Evolutionary conservation across 2,329 filamentous ascomycete genomes (phyloP).

Genomic region (Colletotrichum eleusines): DNA sequence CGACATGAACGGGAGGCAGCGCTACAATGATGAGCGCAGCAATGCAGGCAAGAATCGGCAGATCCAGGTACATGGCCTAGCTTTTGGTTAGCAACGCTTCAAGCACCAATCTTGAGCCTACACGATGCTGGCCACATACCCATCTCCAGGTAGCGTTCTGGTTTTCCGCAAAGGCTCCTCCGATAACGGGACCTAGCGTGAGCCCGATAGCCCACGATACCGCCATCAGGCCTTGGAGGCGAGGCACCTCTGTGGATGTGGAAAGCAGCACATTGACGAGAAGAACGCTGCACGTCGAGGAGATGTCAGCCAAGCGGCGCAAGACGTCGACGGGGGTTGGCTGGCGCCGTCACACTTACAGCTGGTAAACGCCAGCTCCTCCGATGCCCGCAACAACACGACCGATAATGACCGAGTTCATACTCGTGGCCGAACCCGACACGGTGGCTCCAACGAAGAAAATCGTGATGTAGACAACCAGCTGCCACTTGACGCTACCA

Average conservation of each 20-base stretch:
- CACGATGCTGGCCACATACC: conserved; percentile 29
- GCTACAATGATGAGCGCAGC: conserved; percentile 59
- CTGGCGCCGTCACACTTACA: conserved; percentile 42
- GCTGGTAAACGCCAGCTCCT: conserved; percentile 49
- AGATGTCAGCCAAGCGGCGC: not conserved
- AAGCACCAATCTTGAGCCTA: no score
- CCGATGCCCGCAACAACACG: conserved; percentile 50
- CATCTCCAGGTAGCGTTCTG: conserved; percentile 56
- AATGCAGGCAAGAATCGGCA: conserved; percentile 55
- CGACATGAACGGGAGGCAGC: conserved; percentile 52
- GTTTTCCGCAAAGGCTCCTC: conserved; percentile 51
- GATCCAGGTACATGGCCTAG: conserved; percentile 64
- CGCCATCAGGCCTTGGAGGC: conserved; percentile 46
- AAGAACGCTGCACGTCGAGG: conserved; percentile 13
- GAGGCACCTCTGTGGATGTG: conserved; percentile 44
- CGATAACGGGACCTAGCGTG: conserved; percentile 44
- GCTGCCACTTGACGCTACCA: conserved; percentile 50
- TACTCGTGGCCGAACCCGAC: conserved; percentile 48
- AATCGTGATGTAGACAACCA: conserved; percentile 45
- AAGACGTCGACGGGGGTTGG: not conserved
- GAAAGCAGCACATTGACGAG: conserved; percentile 45
- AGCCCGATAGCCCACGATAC: conserved; percentile 46
- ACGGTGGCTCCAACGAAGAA: conserved; percentile 48
- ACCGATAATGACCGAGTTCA: conserved; percentile 49
- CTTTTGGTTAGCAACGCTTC: not conserved